phyloP scores from a whole-genome alignment of 768 basidiomycete species.

The Termitomyces sp. region DNA sequence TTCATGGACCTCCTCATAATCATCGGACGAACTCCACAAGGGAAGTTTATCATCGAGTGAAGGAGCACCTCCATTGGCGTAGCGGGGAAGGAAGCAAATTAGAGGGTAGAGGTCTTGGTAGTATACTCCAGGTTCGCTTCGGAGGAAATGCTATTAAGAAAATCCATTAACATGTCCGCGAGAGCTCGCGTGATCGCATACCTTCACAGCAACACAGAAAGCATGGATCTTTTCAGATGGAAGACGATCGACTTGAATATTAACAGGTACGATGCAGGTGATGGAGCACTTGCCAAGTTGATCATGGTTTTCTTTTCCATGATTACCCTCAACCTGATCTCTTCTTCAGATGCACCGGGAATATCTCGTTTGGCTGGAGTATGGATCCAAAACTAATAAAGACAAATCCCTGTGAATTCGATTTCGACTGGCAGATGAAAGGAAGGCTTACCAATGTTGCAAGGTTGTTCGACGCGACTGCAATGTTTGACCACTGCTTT shows the following conservation, averaged over 20 bases:
- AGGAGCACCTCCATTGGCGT: conserved; percentile 28
- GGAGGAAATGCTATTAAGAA: conserved; percentile 50
- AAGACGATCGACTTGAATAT: neutral
- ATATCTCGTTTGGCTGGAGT: conserved; percentile 38
- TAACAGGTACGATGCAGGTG: neutral
- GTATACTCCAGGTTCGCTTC: conserved; percentile 32
- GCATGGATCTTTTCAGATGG: conserved; percentile 48
- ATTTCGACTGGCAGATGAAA: neutral
- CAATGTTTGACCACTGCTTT: conserved; percentile 65
- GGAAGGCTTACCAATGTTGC: conserved; percentile 44
- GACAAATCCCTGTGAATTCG: neutral
- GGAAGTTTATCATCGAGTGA: conserved; percentile 45
- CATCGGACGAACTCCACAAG: conserved; percentile 46
- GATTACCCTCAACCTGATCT: conserved; percentile 35
- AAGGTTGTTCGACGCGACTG: conserved; percentile 50
- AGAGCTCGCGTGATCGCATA: conserved; percentile 14
- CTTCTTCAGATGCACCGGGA: conserved; percentile 21
- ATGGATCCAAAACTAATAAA: conserved; percentile 49
- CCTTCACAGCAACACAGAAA: conserved; percentile 64
- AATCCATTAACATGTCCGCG: neutral
- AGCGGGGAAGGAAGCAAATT: conserved; percentile 61
- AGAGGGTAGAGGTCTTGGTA: conserved; percentile 72
- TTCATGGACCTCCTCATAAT: conserved; percentile 10
- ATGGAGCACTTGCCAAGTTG: conserved; percentile 42
- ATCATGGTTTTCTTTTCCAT: conserved; percentile 76